These are phyloP conservation scores for Rhynchospora breviuscula DNA, from an alignment of 176 grass and related monocot genomes.

Conservation along the genomic window DNA sequence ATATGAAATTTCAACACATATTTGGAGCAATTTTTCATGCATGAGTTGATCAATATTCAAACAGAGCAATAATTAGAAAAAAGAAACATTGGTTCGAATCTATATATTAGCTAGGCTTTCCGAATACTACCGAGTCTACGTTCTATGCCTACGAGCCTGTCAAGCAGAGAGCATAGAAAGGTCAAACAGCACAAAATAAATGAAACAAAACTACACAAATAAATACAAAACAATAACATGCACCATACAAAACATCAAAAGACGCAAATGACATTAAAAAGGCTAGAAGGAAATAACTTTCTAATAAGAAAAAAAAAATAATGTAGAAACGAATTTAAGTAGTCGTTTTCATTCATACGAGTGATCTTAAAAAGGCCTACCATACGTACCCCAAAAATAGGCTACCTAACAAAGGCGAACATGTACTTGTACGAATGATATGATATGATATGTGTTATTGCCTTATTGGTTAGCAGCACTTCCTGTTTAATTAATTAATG, in stretches of 20 bases:
- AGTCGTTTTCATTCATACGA: background rate
- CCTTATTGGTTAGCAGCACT: background rate
- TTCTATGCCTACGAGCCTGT: background rate
- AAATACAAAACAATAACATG: background rate
- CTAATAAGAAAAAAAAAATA: background rate
- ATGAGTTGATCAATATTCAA: background rate
- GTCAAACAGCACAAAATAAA: background rate
- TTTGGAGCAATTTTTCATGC: background rate
- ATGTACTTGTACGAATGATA: background rate
- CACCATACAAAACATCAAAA: background rate
- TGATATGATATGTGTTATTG: background rate
- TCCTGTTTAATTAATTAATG: constrained; percentile 8
- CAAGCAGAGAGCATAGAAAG: background rate
- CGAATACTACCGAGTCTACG: background rate
- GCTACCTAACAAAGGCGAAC: background rate
- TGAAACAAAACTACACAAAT: background rate
- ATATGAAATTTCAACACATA: background rate
- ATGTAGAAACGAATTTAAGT: background rate
- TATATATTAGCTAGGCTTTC: background rate
- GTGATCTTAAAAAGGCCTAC: background rate
- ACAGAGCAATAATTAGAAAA: background rate
- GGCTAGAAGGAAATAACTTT: background rate
- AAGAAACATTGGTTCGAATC: background rate
- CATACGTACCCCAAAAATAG: background rate
- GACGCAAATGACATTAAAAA: background rate